These are phyloP conservation scores for Lithospermum erythrorhizon DNA, from an alignment of 257 asterid genomes.

Conservation along the genomic window DNA sequence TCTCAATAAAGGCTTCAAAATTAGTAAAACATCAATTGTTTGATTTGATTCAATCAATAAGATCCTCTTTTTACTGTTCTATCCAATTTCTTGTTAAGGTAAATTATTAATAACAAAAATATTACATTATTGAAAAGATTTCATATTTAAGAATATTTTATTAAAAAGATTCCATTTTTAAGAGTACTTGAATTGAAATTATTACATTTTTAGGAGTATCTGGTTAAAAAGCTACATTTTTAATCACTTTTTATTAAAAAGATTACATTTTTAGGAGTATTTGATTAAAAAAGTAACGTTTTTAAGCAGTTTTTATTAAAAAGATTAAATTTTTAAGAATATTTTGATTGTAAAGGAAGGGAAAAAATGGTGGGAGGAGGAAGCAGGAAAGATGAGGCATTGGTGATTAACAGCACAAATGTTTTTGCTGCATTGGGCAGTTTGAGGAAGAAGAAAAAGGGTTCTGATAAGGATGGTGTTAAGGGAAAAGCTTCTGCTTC, in stretches of 20 bases:
- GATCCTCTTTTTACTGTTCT: neutral
- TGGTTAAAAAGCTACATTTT: neutral
- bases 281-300: no score
- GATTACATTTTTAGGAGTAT: no score
- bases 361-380: slow-evolving; percentile 78
- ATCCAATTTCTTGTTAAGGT: neutral
- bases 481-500: slow-evolving; percentile 32
- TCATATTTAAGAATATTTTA: no score
- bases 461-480: slow-evolving; percentile 13
- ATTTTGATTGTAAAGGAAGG: neutral
- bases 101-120: neutral
- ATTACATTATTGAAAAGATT: no score
- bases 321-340: no score
- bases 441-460: slow-evolving; percentile 80
- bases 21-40: neutral
- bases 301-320: no score
- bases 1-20: neutral
- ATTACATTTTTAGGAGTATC: no score
- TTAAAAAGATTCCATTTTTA: neutral
- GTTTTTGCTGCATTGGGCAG: slow-evolving; percentile 89
- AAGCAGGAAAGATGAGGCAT: slow-evolving; percentile 62
- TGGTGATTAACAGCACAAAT: slow-evolving; percentile 61
- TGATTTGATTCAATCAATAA: neutral
- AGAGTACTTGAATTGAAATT: no score
- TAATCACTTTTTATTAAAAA: neutral